Base-by-base conservation (phyloP, 805 yeast species). In the Kazachstania viticola region DNA sequence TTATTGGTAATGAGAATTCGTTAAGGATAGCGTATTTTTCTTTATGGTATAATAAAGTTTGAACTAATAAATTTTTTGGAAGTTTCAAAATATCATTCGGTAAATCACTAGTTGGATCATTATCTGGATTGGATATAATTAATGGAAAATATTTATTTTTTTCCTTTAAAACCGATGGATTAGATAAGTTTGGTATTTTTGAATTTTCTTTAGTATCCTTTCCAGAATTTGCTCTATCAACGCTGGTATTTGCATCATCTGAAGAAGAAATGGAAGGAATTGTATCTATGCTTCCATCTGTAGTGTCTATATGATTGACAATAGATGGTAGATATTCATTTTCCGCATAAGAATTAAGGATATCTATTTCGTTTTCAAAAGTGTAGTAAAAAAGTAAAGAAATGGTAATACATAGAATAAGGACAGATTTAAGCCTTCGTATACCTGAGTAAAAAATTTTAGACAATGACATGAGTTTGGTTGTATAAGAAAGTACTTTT, bases 141-240 rank as follows among this genome's bases (percentile, higher is more conserved):
- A 62, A 14, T 2, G 69, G 69, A 34, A 56, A 62, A 38, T 54
- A 63, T 39, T 48, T 56, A 39, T 62, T 62, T 43, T 63, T 63
- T 9, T 48, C 58, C 14, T 37, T 32, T 6, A 55, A 24, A 9
- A 36, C 37, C 6, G 33, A 40, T 32, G 56, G 38, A 38, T 51
- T 45, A 28, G 36, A 32, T 18, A 48, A 27, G 8, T 14, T 29
- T 17, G 14, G 19, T 30, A 17, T 14, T 15, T 22, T 8, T 17
- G 8, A 11, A 24, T 29, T 27, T 8, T 13, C 9, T 13, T 19
- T 12, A 14, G 5, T 30, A 4, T 13, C 13, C 7, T 17, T 4
- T 3, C 15, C 13, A 17, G 13, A 17, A 19, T 19, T 19, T 7
- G 7, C 11, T 8, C 11, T 19, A 19, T 19, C 11, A 19, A 8